Evolutionary conservation across 768 basidiomycete genomes (phyloP), one percentile per base, ranked within the genome.

Genomic region (Leccinum variicolor): DNA sequence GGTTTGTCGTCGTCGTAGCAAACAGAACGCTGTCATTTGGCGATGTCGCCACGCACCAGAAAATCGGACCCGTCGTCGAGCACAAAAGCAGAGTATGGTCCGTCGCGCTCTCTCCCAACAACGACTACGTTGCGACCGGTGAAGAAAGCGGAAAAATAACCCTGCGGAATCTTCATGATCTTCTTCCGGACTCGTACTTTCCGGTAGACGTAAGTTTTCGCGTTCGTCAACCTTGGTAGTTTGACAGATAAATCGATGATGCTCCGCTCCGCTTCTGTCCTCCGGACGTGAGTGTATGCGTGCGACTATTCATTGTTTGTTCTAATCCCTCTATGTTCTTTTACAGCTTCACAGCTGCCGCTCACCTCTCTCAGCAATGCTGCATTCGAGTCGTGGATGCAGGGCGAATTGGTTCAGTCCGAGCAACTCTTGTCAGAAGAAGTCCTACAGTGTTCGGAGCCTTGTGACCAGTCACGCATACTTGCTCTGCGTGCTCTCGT

Each of bases 391-490:
- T 56, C 43, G 2, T 62, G 61, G 61, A 50, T 1, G n/a, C 23
- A 39, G 7, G 47, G 47, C 4, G 15, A 55, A 15, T 39, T 55
- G 6, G n/a, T 14, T 10, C 29, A 36, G 1, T 34, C n/a, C 0
- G 61, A 62, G 50, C 28, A 50, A 33, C 41, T 53, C 29, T 25
- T 62, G 46, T 25, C 26, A 3, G 21, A 54, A 29, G 55, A 54
- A 0, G 33, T 61, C 10, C 0, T 3, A 15, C 21, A 13, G 2
- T 26, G 21, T 1, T 50, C 28, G 3, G n/a, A 23, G 15, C 15
- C 25, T 19, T 33, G 21, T 29, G 36, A 48, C 11, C 48, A n/a
- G 17, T 28, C 61, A 15, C 34, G 17, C 4, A 23, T 51, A n/a
- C 61, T 56, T 1, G 58, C 61, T 28, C 39, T 50, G 5, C 61